Percentiles rank a stretch among this genome's conserved stretches.
Conservation (phyloP, 1,284 basidiomycete species). For the Bondarzewia mesenterica region DNA sequence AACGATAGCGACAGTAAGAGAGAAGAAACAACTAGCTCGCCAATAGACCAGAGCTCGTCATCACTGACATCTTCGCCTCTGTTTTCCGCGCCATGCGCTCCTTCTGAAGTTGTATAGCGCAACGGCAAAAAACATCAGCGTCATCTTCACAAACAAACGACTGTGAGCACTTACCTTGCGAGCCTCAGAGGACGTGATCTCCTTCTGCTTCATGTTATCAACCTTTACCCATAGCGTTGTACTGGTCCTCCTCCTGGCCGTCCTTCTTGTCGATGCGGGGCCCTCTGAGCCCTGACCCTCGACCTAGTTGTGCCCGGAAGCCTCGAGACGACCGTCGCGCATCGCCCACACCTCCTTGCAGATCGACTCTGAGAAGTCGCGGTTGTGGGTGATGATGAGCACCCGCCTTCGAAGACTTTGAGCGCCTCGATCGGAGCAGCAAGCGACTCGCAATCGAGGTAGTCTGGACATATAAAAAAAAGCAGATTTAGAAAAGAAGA, state of each 20-base stretch:
- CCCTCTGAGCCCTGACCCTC: slow-evolving; percentile 93
- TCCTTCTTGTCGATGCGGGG: slow-evolving; percentile 89
- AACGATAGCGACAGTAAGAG: neutral
- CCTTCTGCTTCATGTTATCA: slow-evolving; percentile 78
- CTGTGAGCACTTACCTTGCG: slow-evolving; percentile 66
- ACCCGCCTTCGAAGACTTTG: no score
- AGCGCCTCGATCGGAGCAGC: no score
- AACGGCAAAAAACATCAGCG: no score
- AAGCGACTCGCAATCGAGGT: no score
- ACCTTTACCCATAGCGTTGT: slow-evolving; percentile 97
- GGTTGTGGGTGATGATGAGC: no score
- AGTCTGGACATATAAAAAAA: no score
- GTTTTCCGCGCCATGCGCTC: slow-evolving; percentile 87
- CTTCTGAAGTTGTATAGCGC: slow-evolving; percentile 79
- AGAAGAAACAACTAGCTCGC: neutral
- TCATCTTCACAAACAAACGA: no score
- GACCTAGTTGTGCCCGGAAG: slow-evolving; percentile 97
- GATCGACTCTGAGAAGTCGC: no score
- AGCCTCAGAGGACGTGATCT: slow-evolving; percentile 72
- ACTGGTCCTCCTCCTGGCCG: no score
- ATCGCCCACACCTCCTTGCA: no score
- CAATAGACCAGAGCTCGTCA: slow-evolving; percentile 46
- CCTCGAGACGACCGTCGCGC: slow-evolving; percentile 87
- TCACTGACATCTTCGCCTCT: slow-evolving; percentile 70
- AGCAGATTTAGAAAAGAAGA: no score